Evolutionary conservation across 139 green algal species (phyloP).

Genomic region (Edaphochlamys debaryana): DNA sequence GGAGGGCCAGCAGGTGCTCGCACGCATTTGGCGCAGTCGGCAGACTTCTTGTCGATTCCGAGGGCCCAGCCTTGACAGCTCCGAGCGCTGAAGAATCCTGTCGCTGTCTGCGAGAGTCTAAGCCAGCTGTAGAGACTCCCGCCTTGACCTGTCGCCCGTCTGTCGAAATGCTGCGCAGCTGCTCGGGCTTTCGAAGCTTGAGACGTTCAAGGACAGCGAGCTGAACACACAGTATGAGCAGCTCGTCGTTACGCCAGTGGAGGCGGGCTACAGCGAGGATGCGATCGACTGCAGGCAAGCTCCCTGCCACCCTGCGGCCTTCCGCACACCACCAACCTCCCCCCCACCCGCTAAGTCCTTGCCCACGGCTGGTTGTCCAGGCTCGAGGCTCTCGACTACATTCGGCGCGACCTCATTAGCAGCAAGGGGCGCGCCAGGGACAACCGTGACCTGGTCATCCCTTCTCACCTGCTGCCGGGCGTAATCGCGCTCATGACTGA

Average conservation of each 20-base stretch:
- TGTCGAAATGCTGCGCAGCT: too few species aligned
- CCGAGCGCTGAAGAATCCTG: too few species aligned
- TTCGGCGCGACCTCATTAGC: constrained; percentile 47
- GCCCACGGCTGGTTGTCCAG: too few species aligned
- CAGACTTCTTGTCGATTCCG: too few species aligned
- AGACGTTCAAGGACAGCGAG: constrained; percentile 52
- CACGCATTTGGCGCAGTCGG: too few species aligned
- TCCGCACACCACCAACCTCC: too few species aligned
- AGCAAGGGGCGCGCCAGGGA: constrained; percentile 40
- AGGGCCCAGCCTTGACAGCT: too few species aligned
- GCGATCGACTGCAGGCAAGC: background rate
- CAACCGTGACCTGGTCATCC: constrained; percentile 47
- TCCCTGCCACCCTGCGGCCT: too few species aligned
- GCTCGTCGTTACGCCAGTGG: constrained; percentile 33
- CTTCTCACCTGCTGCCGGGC: constrained; percentile 65
- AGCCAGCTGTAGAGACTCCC: too few species aligned
- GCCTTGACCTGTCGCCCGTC: too few species aligned
- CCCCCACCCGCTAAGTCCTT: too few species aligned
- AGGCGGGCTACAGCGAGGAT: constrained; percentile 63
- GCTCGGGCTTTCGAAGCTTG: constrained; percentile 55
- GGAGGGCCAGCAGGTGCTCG: constrained; percentile 12
- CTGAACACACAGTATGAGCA: constrained; percentile 56
- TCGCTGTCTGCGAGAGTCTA: too few species aligned
- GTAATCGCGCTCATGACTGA: constrained; percentile 70
- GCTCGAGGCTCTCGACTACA: constrained; percentile 62